Percentiles rank a stretch among this genome's conserved stretches.
Conservation (phyloP, 73 alveolate species). For the Paramecium biaurelia region DNA sequence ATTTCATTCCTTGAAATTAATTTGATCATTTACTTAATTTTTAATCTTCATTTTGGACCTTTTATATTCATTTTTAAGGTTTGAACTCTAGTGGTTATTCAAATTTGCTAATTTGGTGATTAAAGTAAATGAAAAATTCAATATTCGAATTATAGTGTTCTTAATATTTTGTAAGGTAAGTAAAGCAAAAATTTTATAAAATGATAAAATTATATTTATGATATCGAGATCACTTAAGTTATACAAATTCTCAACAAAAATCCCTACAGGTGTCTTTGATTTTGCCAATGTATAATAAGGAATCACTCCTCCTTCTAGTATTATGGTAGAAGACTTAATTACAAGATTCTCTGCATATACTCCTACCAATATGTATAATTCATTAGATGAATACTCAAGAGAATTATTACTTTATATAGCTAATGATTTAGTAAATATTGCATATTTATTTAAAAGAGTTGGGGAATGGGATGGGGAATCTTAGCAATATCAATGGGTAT, state of each 20-base stretch:
- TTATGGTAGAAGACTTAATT: constrained; percentile 3
- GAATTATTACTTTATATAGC: constrained; percentile 56
- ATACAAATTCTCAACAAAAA: not conserved
- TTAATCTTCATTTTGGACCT: not conserved
- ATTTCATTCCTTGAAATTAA: not conserved
- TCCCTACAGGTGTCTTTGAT: not conserved
- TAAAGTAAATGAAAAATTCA: not conserved
- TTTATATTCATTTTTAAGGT: too few species aligned
- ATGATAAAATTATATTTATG: not conserved
- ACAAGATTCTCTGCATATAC: constrained; percentile 39
- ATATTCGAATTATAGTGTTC: not conserved
- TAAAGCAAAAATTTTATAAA: not conserved
- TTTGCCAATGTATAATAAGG: not conserved
- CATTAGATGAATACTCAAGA: constrained; percentile 60
- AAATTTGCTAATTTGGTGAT: not conserved
- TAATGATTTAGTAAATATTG: constrained; percentile 45
- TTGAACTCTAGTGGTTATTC: not conserved
- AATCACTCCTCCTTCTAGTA: not conserved
- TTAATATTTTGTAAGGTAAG: not conserved
- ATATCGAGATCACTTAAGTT: not conserved
- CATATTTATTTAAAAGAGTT: constrained; percentile 22
- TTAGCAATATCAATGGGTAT: constrained; percentile 67
- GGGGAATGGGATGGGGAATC: constrained; percentile 81
- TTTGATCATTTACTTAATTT: not conserved
- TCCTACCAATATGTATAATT: constrained; percentile 51